Evolutionary conservation across 1,284 basidiomycete genomes (phyloP).

Genomic region (Naganishia sp.): DNA sequence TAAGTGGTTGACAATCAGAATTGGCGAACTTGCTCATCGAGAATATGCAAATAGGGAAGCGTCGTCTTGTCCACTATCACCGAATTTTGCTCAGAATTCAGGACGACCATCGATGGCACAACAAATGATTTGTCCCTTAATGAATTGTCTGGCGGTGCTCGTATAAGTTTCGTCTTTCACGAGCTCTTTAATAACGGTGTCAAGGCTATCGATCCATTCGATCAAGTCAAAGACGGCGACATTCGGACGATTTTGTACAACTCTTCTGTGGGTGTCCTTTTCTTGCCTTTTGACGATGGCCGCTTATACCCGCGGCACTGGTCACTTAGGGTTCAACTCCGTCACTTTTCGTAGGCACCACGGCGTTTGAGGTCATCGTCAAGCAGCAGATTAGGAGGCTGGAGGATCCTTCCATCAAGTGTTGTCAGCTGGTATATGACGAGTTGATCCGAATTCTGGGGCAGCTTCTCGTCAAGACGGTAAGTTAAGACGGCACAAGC

Average conservation of each 20-base stretch:
- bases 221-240: conserved; percentile 97
- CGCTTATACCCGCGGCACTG: neutral
- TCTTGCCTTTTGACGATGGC: neutral
- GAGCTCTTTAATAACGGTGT: conserved; percentile 96
- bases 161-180: conserved; percentile 98
- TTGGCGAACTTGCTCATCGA: too few relatives aligned
- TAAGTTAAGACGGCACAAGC: conserved; percentile 57
- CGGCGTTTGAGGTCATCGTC: conserved; percentile 95
- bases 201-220: conserved; percentile 94
- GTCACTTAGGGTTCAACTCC: conserved; percentile 81
- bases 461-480: conserved; percentile 84
- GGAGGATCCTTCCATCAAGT: conserved; percentile 90
- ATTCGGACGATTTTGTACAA: conserved; percentile 95
- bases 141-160: conserved; percentile 93
- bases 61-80: conserved; percentile 94
- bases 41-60: conserved; percentile 57
- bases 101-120: conserved; percentile 93
- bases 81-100: conserved; percentile 95
- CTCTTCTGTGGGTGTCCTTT: conserved; percentile 69
- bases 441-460: conserved; percentile 93
- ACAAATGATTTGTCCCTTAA: conserved; percentile 92
- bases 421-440: conserved; percentile 92
- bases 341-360: conserved; percentile 91
- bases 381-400: conserved; percentile 97
- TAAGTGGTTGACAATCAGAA: conserved; percentile 34